Base-by-base conservation (phyloP, 139 green algal genomes). In the Auxenochlorella protothecoides region DNA sequence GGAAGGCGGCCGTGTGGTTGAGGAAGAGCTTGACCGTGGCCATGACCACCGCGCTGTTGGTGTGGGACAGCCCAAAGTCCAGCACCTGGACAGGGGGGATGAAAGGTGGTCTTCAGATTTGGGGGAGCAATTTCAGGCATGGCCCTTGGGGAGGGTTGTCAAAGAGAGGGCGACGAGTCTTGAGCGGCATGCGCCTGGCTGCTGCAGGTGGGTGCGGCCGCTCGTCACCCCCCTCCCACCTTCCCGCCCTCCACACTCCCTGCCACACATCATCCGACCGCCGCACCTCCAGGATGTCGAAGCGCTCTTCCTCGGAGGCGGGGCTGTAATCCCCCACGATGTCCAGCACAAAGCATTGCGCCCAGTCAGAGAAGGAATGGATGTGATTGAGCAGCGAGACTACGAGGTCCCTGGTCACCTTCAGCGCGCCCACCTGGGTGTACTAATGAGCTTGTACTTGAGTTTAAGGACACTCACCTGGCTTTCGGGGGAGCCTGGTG, bases 331-430 rank as follows among this genome's bases (percentile, higher is more conserved):
- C 64, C 0, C 76, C 62, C 6, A 87, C 88, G 8, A 83, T 66
- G 66, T 96, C 90, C 72, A 98, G 79, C 13, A 97, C 87, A 69
- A 91, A 78, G 81, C 93, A 97, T 76, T 98, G 94, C 13, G 80
- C 81, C 91, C 91, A 98, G 76, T 98, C 93, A 54, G 74, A 90
- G 71, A 97, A 97, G 53, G 94, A 88, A 79, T 89, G 83, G 65
- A 97, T 89, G n/a, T 91, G 82, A 72, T 97, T 97, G 27, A 98
- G 82, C 14, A 98, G 80, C 4, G 74, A 78, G 75, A 96, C 94
- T 64, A 98, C 73, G 2, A 97, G 72, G 11, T 85, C 52, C 3
- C 74, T 66, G 16, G 67, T 68, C 6, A 82, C 60, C 57, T 80
- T 66, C 61, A 64, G 66, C 53, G 72, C 44, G 13, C 73, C 79